Base-by-base conservation (phyloP, 2,329 filamentous ascomycete species). In the Geosmithia morbida region DNA sequence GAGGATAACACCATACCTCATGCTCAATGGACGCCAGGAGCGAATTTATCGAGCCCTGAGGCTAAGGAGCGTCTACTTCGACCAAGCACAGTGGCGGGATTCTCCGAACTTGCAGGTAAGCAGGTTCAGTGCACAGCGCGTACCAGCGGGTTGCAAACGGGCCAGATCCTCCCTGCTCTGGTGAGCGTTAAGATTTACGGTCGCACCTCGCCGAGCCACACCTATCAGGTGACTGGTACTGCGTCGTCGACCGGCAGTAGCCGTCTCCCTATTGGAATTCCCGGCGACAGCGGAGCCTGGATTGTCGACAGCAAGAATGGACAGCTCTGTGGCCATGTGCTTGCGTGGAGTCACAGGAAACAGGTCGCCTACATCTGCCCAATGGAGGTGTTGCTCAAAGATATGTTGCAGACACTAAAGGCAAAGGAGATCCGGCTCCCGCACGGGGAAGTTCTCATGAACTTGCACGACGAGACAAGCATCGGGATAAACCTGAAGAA, bases 231-330 rank as follows among this genome's bases (percentile, higher is more conserved):
- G 17, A 69, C 69, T 7, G 73, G 73, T 41, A 58, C 59, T 7
- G n/a, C 7, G 5, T 52, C 61, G 1, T 51, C 58, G 6, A 53
- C 7, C 33, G 37, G 7, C n/a, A 26, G 51, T 30, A 53, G 50
- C 10, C 46, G 53, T 3, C 52, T 53, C 0, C 66, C 73, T 0
- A 68, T 83, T 22, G 79, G 79, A 2, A 79, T 92, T 13, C 89
- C 89, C 2, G 90, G 90, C 17, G 90, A 97, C 61, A 90, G 84
- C 7, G 90, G 90, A 3, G 90, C 90, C 0, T 97, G 90, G 90
- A 79, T 97, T 3, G 80, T 96, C 16, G 85, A 90, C 55, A 83
- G 85, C 49, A 73, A 75, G 6, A 72, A 81, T n/a, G 87, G 87
- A 1, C 77, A 81, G 39, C 79, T 96, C 2, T 92, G 87, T 55